Conservation (phyloP, 2,329 filamentous ascomycete genomes). For the Alternaria dauci region DNA sequence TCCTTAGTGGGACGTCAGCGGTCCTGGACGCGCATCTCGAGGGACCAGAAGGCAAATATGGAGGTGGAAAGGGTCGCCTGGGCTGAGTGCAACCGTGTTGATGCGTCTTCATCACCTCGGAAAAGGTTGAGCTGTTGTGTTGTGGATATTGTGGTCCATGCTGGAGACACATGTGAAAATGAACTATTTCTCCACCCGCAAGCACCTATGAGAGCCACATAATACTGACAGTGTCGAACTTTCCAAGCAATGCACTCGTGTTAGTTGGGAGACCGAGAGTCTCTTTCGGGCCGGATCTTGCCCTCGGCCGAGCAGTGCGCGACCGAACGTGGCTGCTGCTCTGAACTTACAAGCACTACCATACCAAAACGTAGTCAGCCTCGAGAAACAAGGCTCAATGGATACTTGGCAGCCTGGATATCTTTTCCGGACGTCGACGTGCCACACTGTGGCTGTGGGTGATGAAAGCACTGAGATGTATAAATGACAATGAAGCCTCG, state of each 20-base stretch:
- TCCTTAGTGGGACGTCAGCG: conserved; percentile 65
- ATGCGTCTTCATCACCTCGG: neutral
- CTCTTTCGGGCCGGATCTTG: neutral
- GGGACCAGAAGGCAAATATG: conserved; percentile 64
- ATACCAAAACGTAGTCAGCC: neutral
- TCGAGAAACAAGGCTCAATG: neutral
- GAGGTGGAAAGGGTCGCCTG: conserved; percentile 38
- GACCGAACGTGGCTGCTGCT: neutral
- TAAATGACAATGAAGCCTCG: neutral
- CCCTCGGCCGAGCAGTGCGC: neutral
- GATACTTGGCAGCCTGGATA: neutral
- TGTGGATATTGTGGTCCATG: neutral
- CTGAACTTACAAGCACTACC: neutral
- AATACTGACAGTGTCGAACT: neutral
- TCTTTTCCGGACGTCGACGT: neutral
- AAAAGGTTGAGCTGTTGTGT: neutral
- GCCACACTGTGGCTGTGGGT: neutral
- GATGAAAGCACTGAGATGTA: neutral
- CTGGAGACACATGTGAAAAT: neutral
- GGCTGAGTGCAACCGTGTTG: conserved; percentile 6
- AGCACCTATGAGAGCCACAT: neutral
- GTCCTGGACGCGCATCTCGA: conserved; percentile 70
- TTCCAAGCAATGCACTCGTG: neutral
- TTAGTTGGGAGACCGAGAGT: neutral
- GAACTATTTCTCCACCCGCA: neutral